These are phyloP conservation scores for Guillardia theta DNA, from an alignment of 78 protist species.

Conservation along the genomic window DNA sequence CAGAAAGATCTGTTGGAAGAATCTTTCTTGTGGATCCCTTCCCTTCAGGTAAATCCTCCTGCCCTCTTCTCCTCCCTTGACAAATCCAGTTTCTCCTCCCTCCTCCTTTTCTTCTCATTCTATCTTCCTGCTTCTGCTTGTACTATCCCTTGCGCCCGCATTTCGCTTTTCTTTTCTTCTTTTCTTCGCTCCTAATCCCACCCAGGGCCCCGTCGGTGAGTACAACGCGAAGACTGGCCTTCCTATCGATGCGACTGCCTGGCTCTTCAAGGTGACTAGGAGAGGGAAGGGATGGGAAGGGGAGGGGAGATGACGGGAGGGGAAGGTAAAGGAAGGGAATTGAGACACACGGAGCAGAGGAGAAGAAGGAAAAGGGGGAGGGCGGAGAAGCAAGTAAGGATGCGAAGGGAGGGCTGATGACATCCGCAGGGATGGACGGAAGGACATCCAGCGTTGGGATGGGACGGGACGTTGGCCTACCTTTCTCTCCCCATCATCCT, in stretches of 20 bases:
- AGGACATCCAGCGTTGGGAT: not conserved
- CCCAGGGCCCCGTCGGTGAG: not conserved
- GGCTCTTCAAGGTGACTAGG: slow-evolving; percentile 33
- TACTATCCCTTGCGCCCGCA: not conserved
- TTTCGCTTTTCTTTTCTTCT: not conserved
- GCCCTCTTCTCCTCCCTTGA: not conserved
- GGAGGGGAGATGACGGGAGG: too few species aligned
- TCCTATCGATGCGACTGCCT: not conserved
- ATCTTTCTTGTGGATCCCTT: not conserved
- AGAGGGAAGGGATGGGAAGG: too few species aligned
- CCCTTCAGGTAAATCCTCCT: not conserved
- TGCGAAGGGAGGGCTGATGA: too few species aligned
- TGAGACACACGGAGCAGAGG: too few species aligned
- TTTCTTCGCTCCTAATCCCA: not conserved
- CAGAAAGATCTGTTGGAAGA: not conserved
- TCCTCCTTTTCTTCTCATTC: not conserved
- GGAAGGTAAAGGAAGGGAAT: too few species aligned
- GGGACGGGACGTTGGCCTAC: not conserved
- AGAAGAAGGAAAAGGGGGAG: too few species aligned
- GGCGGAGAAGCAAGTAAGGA: too few species aligned
- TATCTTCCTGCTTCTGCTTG: not conserved
- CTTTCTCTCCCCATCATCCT: not conserved
- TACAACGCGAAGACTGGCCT: not conserved
- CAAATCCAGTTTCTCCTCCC: not conserved
- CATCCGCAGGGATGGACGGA: not conserved